phyloP scores from a whole-genome alignment of 2,329 filamentous ascomycete species.

The Lecanoromycetidae sp. region DNA sequence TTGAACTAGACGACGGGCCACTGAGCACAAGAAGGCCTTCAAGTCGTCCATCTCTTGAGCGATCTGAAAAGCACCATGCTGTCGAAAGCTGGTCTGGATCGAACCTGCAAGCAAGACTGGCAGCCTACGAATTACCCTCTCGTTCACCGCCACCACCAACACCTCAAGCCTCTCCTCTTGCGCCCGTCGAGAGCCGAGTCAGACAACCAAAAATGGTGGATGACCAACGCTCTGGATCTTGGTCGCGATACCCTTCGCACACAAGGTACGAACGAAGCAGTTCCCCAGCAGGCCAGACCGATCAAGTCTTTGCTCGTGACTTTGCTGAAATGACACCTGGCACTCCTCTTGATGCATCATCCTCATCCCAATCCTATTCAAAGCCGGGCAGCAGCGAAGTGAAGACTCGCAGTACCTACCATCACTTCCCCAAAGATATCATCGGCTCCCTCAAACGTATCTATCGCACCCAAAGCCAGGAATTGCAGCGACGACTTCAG shows the following conservation, averaged over 20 bases:
- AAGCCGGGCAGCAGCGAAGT: background rate
- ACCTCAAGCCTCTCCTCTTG: no score
- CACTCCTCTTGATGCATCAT: background rate
- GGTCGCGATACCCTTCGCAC: slow-evolving; percentile 15
- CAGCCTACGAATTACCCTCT: slow-evolving; percentile 7
- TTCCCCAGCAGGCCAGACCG: slow-evolving; percentile 7
- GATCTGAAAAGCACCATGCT: background rate
- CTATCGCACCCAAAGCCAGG: slow-evolving; percentile 8
- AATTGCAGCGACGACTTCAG: slow-evolving; percentile 4
- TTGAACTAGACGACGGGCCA: background rate
- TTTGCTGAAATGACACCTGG: slow-evolving; percentile 6
- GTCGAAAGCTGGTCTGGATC: background rate
- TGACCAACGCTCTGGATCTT: slow-evolving; percentile 4
- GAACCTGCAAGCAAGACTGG: slow-evolving; percentile 9
- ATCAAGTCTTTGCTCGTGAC: slow-evolving; percentile 13
- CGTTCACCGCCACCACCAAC: no score
- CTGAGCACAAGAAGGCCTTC: background rate
- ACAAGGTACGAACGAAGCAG: slow-evolving; percentile 7
- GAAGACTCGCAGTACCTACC: background rate
- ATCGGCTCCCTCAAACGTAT: background rate
- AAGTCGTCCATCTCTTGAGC: slow-evolving; percentile 1
- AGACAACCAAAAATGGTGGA: background rate
- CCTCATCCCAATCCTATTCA: background rate
- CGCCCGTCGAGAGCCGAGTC: no score
- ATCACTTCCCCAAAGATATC: slow-evolving; percentile 6